Percentiles rank a stretch among this genome's conserved stretches.
Conservation (phyloP, 768 basidiomycete genomes). For the Hericium erinaceus region DNA sequence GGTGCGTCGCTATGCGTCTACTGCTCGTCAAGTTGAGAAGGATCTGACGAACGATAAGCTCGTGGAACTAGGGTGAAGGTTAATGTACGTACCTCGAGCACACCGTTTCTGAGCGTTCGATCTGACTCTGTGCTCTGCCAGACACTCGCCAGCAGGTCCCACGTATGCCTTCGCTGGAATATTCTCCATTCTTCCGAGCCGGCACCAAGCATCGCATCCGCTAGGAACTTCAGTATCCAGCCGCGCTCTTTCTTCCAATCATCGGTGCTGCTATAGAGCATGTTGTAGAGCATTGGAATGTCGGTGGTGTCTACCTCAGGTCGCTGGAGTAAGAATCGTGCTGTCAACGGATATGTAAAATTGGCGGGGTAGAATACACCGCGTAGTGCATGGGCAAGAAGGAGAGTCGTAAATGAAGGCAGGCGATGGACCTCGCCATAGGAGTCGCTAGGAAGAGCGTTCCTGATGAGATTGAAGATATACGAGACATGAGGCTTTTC, state of each 20-base stretch:
- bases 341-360: constrained; percentile 79
- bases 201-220: constrained; percentile 63
- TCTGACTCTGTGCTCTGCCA: constrained; percentile 63
- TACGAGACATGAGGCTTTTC: constrained; percentile 69
- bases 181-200: constrained; percentile 69
- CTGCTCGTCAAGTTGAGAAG: constrained; percentile 70
- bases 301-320: constrained; percentile 72
- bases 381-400: constrained; percentile 74
- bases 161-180: constrained; percentile 73
- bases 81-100: constrained; percentile 51
- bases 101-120: constrained; percentile 37
- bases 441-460: constrained; percentile 38
- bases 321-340: constrained; percentile 85
- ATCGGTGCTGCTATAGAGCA: constrained; percentile 74
- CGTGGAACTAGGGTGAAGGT: not conserved
- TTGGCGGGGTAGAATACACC: constrained; percentile 82
- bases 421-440: constrained; percentile 40
- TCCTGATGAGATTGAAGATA: constrained; percentile 57
- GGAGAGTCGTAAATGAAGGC: constrained; percentile 70
- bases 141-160: constrained; percentile 78
- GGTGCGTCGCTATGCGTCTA: constrained; percentile 54
- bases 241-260: constrained; percentile 83
- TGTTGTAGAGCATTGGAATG: constrained; percentile 83
- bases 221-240: constrained; percentile 81
- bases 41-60: constrained; percentile 33